These are phyloP conservation scores for Sodiomyces alkalinus DNA, from an alignment of 2,329 filamentous ascomycete genomes.

Conservation along the genomic window DNA sequence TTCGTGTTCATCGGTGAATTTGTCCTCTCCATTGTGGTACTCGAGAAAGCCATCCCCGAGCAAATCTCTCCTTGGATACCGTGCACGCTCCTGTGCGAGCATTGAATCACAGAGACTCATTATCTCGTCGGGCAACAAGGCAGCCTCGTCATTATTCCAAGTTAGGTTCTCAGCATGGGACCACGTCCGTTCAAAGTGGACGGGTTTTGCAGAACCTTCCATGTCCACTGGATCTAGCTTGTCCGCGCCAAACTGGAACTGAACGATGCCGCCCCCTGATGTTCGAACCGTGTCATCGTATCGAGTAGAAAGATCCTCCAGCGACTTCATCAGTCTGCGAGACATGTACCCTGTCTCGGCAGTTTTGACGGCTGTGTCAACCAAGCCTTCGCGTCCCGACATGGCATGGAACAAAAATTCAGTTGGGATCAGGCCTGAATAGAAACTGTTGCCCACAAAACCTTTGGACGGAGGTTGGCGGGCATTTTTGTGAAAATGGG, in stretches of 20 bases:
- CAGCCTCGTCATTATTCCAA: conserved; percentile 60
- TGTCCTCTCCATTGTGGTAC: conserved; percentile 56
- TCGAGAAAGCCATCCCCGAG: conserved; percentile 45
- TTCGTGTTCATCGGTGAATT: conserved; percentile 63
- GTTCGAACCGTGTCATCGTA: conserved; percentile 94
- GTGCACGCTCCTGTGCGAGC: conserved; percentile 51
- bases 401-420: conserved; percentile 98
- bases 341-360: conserved; percentile 99
- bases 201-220: conserved; percentile 85
- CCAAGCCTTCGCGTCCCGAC: conserved; percentile 92
- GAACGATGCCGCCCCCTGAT: conserved; percentile 74
- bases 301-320: conserved; percentile 84
- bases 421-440: conserved; percentile 73
- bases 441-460: conserved; percentile 96
- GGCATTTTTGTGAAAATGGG: conserved; percentile 89
- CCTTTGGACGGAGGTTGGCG: conserved; percentile 89
- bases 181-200: conserved; percentile 84
- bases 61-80: conserved; percentile 45
- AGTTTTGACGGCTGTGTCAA: conserved; percentile 98
- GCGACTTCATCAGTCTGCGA: conserved; percentile 88
- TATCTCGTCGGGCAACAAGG: conserved; percentile 63
- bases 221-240: conserved; percentile 94
- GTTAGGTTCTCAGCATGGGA: conserved; percentile 64
- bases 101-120: conserved; percentile 50
- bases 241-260: conserved; percentile 95